phyloP scores from a whole-genome alignment of 2,329 filamentous ascomycete genomes.

The Penicillium sp. region DNA sequence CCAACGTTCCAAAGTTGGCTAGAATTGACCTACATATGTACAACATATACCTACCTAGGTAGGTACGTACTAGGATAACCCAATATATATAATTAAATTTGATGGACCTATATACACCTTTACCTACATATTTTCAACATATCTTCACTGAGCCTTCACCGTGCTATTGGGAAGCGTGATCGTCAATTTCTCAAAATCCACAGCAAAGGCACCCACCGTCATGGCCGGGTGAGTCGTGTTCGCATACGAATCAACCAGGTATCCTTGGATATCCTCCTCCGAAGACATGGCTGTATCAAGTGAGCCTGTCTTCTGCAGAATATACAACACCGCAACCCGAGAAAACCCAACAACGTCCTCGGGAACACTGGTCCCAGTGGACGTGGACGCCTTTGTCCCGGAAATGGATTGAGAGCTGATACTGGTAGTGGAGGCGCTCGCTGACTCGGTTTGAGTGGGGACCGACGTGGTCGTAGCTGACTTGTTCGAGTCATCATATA shows the following conservation, averaged over 20 bases:
- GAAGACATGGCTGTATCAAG: conserved; percentile 30
- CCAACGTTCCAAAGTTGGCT: background rate
- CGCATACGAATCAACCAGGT: conserved; percentile 27
- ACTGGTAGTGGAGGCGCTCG: conserved; percentile 13
- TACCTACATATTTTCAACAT: background rate
- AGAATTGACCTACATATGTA: no score
- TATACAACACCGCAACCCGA: conserved; percentile 42
- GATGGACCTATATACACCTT: background rate
- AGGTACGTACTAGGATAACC: background rate
- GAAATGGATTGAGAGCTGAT: background rate
- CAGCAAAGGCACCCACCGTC: conserved; percentile 27
- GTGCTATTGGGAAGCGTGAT: conserved; percentile 34
- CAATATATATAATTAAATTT: background rate
- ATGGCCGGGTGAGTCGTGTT: conserved; percentile 19
- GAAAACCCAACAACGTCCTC: conserved; percentile 34
- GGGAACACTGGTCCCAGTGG: conserved; percentile 10
- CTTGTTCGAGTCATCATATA: conserved; percentile 31
- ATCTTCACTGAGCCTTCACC: conserved; percentile 11
- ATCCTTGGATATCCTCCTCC: conserved; percentile 30
- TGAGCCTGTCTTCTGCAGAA: conserved; percentile 35
- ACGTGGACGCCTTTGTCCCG: background rate
- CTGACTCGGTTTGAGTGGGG: conserved; percentile 17
- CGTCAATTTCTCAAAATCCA: conserved; percentile 37
- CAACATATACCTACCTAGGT: no score
- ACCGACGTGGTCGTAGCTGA: conserved; percentile 25